A percentile compares a stretch with the other conserved stretches of the same genome.
Evolutionary conservation across 352 stramenopile species (phyloP).

Genomic region (Phytopythium sindhum): DNA sequence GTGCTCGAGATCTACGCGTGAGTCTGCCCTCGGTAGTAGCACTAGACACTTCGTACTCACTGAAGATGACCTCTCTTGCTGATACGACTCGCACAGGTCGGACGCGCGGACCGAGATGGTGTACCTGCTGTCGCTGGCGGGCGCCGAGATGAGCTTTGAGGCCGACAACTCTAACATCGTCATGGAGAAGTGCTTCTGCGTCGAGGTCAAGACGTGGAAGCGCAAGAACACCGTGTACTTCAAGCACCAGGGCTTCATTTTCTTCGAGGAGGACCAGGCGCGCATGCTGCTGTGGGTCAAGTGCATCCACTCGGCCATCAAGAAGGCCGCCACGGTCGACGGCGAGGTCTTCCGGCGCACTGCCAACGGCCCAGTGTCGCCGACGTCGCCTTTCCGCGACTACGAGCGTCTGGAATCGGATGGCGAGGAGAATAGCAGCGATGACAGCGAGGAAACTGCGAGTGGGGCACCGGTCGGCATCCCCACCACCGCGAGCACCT

Average conservation of each 20-base stretch:
- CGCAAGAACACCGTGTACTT: slow-evolving; percentile 61
- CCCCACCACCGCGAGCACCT: neutral
- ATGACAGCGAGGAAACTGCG: neutral
- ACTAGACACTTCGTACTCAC: neutral
- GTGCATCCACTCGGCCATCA: slow-evolving; percentile 70
- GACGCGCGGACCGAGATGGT: slow-evolving; percentile 46
- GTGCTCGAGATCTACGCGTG: slow-evolving; percentile 60
- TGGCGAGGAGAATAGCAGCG: neutral
- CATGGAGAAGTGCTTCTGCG: slow-evolving; percentile 74
- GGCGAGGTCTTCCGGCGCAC: slow-evolving; percentile 35
- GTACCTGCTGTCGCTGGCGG: slow-evolving; percentile 59
- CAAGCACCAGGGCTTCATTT: slow-evolving; percentile 61
- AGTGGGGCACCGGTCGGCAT: neutral
- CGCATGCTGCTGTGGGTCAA: slow-evolving; percentile 74
- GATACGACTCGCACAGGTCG: slow-evolving; percentile 22
- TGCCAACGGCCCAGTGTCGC: neutral
- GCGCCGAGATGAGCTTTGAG: slow-evolving; percentile 59
- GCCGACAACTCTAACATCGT: slow-evolving; percentile 64
- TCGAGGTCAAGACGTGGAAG: slow-evolving; percentile 69
- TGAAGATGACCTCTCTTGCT: slow-evolving; percentile 1
- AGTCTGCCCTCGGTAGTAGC: slow-evolving; percentile 8
- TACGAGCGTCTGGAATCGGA: neutral
- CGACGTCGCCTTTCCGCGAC: neutral
- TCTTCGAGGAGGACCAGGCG: slow-evolving; percentile 68
- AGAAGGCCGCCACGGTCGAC: slow-evolving; percentile 35